A percentile compares a stretch with the other conserved stretches of the same genome.
Conservation (phyloP, 148 eudicot genomes). For the Chenopodium quinoa region DNA sequence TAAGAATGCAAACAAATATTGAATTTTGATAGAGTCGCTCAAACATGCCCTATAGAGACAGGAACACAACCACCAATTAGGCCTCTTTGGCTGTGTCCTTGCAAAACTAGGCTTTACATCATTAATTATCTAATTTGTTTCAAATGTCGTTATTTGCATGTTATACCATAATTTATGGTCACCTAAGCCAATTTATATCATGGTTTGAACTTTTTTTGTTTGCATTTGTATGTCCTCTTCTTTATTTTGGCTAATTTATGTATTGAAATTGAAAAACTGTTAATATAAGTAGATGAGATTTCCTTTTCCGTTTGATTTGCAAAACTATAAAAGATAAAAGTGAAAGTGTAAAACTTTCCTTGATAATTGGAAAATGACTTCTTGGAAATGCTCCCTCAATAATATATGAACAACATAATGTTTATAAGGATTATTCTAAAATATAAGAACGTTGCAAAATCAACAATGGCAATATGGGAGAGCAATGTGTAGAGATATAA, state of each 20-base stretch:
- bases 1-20: conserved; percentile 9
- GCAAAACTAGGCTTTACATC: conserved; percentile 12
- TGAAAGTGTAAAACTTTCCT: no score
- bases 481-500: no score
- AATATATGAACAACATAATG: no score
- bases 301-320: not conserved
- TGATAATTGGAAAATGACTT: not conserved
- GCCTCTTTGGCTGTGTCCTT: conserved; percentile 1
- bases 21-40: not conserved
- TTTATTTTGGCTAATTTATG: no score
- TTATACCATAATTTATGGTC: conserved; percentile 12
- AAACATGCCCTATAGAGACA: conserved; percentile 7
- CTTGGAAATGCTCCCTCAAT: no score
- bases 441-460: no score
- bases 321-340: not conserved
- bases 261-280: no score
- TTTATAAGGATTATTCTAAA: no score
- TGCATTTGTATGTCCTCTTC: conserved; percentile 9
- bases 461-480: no score
- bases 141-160: not conserved
- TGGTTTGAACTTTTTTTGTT: conserved; percentile 16
- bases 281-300: not conserved
- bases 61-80: conserved; percentile 16
- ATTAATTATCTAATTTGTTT: not conserved
- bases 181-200: not conserved